Evolutionary conservation across 441 rosid species (phyloP).

Genomic region (Jatropha podagrica): DNA sequence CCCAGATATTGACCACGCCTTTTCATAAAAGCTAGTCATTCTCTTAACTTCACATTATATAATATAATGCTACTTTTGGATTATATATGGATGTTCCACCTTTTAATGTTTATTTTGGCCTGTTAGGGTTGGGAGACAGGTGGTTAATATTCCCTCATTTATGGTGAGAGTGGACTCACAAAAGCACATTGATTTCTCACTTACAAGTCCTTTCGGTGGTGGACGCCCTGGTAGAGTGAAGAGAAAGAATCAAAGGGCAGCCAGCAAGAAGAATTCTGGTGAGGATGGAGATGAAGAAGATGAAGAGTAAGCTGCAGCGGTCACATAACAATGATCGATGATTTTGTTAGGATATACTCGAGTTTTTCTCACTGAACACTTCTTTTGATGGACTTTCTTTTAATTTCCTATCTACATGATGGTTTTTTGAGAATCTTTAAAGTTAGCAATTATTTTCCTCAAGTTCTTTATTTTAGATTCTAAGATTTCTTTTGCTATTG

Average conservation of each 20-base stretch:
- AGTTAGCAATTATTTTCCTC: background rate
- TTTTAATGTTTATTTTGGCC: background rate
- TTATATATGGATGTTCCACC: background rate
- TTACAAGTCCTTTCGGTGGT: conserved; percentile 33
- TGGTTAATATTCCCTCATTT: conserved; percentile 85
- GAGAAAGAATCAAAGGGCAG: conserved; percentile 31
- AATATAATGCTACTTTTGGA: background rate
- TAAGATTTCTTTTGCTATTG: too few relatives aligned
- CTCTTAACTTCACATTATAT: background rate
- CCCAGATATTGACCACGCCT: too few relatives aligned
- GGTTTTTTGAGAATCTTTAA: background rate
- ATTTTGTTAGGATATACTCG: background rate
- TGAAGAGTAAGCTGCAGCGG: background rate
- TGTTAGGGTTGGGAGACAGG: conserved; percentile 80
- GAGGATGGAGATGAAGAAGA: conserved; percentile 38
- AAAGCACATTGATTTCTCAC: conserved; percentile 37
- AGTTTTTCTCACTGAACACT: background rate
- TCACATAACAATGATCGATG: background rate
- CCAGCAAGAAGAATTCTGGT: conserved; percentile 30
- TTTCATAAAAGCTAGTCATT: background rate
- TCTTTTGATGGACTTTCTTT: background rate
- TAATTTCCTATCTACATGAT: background rate
- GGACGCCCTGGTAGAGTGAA: conserved; percentile 32
- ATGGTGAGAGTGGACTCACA: conserved; percentile 70
- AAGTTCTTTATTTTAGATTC: background rate